Base-by-base conservation (phyloP, 306 rosid genomes). In the Psophocarpus tetragonolobus region DNA sequence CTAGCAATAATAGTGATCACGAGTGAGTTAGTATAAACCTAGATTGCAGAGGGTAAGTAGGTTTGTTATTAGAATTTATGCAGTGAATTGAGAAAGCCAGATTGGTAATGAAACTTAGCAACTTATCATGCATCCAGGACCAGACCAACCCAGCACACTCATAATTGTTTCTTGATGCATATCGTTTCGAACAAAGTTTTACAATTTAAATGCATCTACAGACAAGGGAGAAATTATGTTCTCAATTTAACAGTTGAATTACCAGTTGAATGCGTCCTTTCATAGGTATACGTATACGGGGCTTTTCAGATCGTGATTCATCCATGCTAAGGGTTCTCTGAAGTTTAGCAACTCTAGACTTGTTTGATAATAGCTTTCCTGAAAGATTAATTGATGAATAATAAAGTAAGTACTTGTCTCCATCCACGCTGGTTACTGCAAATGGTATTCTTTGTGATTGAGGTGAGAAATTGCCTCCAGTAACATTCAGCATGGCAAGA, bases 211-310 rank as follows among this genome's bases (percentile, higher is more conserved):
- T 70, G 62, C 6, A 13, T 45, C 33, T 17, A 17, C 4, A 38
- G 51, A 26, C 13, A 38, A 1, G 26, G 62, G 23, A 12, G 12
- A 50, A 53, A 71, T 56, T 26, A 29, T 76, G 62, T 48, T 30
- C 74, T 58, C 63, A 50, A 17, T 44, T 42, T 41, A 27, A 71
- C 32, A 80, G 36, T 36, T 15, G 47, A 79, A 69, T 48, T 88
- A 89, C 98, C 87, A 93, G 81, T 67, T 93, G 97, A 83, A 91
- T 84, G 7, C 91, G 77, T 41, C 98, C 98, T 85, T 90, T 93
- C 76, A 89, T 82, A 47, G 98, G 97, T 67, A 91, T 80, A 1
- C 95, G 89, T 35, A 87, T 53, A 26, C 93, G 87, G 63, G 85
- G 86, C 69, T 82, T 91, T 76, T 84, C 87, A 33, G 75, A 75